Conservation (phyloP, 2,329 filamentous ascomycete genomes). For the Paracoccidioides lutzii region DNA sequence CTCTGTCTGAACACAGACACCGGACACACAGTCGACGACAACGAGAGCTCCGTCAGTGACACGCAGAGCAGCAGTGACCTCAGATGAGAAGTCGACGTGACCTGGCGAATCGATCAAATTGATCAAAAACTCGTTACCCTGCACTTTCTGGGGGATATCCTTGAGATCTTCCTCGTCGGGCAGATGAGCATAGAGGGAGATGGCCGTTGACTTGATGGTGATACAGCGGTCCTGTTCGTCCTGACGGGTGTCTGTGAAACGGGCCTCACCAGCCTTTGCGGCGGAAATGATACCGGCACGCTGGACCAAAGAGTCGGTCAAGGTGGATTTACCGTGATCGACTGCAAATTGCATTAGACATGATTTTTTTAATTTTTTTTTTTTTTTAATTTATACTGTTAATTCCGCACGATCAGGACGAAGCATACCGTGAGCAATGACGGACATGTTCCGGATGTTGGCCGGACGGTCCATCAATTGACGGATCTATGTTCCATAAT, state of each 20-base stretch:
- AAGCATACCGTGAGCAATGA: constrained; percentile 83
- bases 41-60: constrained; percentile 99
- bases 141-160: constrained; percentile 79
- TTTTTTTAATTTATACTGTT: background rate
- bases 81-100: constrained; percentile 99
- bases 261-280: constrained; percentile 88
- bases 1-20: constrained; percentile 99
- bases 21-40: constrained; percentile 98
- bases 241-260: constrained; percentile 91
- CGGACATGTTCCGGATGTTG: constrained; percentile 91
- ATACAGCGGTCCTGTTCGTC: constrained; percentile 99
- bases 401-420: background rate
- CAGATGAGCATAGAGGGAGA: constrained; percentile 88
- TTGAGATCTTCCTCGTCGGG: constrained; percentile 74
- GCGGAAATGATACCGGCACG: constrained; percentile 99
- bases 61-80: constrained; percentile 98
- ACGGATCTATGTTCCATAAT: constrained; percentile 25
- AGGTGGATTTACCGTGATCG: constrained; percentile 99
- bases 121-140: constrained; percentile 96
- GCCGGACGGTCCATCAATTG: constrained; percentile 38
- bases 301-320: constrained; percentile 98
- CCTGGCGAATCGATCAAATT: constrained; percentile 99
- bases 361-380: background rate
- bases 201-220: constrained; percentile 99
- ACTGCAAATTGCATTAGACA: constrained; percentile 35